Percentiles rank a stretch among this genome's conserved stretches.
Conservation (phyloP, 352 stramenopile species). For the Thraustochytrium sp. region DNA sequence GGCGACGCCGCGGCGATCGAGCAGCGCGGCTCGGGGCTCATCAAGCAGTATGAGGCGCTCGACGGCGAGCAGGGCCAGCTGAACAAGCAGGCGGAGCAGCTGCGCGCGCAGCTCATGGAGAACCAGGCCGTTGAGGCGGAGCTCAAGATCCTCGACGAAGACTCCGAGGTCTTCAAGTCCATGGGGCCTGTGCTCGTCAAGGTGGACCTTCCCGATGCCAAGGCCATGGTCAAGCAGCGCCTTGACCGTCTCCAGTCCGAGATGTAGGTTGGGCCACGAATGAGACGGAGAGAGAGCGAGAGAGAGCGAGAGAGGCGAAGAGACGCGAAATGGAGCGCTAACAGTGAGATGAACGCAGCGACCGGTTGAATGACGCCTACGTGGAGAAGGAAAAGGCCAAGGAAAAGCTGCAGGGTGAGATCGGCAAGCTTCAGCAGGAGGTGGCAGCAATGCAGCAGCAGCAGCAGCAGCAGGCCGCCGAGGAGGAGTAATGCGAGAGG, state of each 20-base stretch:
- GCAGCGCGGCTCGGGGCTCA: not conserved
- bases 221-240: conserved; percentile 38
- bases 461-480: not conserved
- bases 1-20: not conserved
- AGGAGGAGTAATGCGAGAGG: not conserved
- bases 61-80: conserved; percentile 11
- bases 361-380: conserved; percentile 38
- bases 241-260: conserved; percentile 36
- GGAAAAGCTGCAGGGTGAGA: not conserved
- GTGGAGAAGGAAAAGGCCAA: conserved; percentile 9
- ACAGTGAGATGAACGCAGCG: no score
- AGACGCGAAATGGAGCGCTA: no score
- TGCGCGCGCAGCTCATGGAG: conserved; percentile 26
- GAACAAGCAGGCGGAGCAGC: not conserved
- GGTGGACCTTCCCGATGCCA: conserved; percentile 19
- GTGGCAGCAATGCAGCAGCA: not conserved
- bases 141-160: conserved; percentile 21
- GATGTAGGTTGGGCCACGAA: not conserved
- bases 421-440: not conserved
- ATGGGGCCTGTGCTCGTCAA: conserved; percentile 38
- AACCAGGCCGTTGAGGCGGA: conserved; percentile 34
- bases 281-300: not conserved
- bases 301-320: not conserved
- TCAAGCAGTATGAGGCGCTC: conserved; percentile 22
- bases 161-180: conserved; percentile 40